These are phyloP conservation scores for Hyphopichia wangnamkhiaoensis DNA, from an alignment of 1,139 yeast genomes.

Conservation along the genomic window DNA sequence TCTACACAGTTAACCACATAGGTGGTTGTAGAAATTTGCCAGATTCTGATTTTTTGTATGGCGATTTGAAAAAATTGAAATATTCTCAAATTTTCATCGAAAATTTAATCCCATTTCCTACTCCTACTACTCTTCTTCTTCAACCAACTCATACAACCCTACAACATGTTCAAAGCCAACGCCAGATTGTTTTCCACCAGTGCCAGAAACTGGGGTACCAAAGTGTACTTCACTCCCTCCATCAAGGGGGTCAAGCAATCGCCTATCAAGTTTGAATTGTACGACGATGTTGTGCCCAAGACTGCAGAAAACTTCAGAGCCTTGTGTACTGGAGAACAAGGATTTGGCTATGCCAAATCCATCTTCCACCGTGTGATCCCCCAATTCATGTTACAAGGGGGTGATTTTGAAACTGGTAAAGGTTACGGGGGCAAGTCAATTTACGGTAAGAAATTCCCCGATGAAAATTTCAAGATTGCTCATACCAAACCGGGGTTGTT, in stretches of 20 bases:
- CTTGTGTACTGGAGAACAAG: conserved; percentile 91
- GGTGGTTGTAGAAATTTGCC: too few relatives aligned
- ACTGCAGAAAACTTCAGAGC: conserved; percentile 97
- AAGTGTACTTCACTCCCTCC: conserved; percentile 39
- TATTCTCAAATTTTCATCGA: too few relatives aligned
- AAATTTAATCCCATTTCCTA: too few relatives aligned
- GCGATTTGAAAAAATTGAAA: too few relatives aligned
- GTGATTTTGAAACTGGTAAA: conserved; percentile 42
- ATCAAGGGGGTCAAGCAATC: conserved; percentile 34
- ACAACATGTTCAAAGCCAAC: conserved; percentile 4
- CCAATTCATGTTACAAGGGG: conserved; percentile 47
- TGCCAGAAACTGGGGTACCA: conserved; percentile 32
- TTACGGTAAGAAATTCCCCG: conserved; percentile 39
- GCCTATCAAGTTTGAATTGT: conserved; percentile 54
- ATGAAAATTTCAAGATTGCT: conserved; percentile 36
- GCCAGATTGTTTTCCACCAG: conserved; percentile 34
- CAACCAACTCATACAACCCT: not conserved
- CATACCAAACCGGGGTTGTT: conserved; percentile 41
- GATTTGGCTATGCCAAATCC: conserved; percentile 84
- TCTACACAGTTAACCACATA: too few relatives aligned
- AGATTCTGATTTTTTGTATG: too few relatives aligned
- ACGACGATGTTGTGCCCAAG: conserved; percentile 91
- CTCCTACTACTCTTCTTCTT: not conserved
- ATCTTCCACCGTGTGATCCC: conserved; percentile 49
- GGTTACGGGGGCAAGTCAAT: conserved; percentile 45